Evolutionary conservation across 176 grass and related monocot genomes (phyloP).

Genomic region (Eragrostis nindensis): DNA sequence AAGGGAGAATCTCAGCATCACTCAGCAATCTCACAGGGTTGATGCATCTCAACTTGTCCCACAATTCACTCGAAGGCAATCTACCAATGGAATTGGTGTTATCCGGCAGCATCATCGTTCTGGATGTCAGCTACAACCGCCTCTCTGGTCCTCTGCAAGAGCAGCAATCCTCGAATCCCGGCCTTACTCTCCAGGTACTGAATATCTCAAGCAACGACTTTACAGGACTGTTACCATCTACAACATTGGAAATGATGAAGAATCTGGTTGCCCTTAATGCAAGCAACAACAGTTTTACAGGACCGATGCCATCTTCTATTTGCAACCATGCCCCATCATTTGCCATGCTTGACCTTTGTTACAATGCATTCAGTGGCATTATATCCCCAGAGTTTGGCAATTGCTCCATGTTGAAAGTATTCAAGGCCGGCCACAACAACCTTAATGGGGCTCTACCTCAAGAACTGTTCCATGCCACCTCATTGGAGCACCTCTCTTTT

Average conservation of each 20-base stretch:
- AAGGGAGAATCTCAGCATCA: slow-evolving; percentile 46
- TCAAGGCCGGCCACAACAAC: slow-evolving; percentile 61
- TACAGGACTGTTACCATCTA: slow-evolving; percentile 47
- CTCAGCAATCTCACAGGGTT: slow-evolving; percentile 60
- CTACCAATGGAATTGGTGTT: slow-evolving; percentile 55
- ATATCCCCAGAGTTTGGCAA: slow-evolving; percentile 57
- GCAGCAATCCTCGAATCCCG: slow-evolving; percentile 12
- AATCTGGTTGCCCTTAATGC: slow-evolving; percentile 69
- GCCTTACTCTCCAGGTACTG: slow-evolving; percentile 59
- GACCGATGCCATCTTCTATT: slow-evolving; percentile 57
- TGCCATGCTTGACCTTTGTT: slow-evolving; percentile 54
- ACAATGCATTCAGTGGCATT: slow-evolving; percentile 57
- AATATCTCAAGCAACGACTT: slow-evolving; percentile 81
- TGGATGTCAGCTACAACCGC: slow-evolving; percentile 80
- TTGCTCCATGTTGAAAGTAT: slow-evolving; percentile 59
- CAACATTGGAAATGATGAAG: slow-evolving; percentile 38
- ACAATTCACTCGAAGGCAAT: slow-evolving; percentile 46
- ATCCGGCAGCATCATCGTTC: slow-evolving; percentile 46
- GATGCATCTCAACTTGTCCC: slow-evolving; percentile 58
- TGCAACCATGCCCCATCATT: slow-evolving; percentile 54
- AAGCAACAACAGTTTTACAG: slow-evolving; percentile 80
- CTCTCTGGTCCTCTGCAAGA: slow-evolving; percentile 44
- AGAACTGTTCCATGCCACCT: slow-evolving; percentile 57
- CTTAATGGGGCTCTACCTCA: slow-evolving; percentile 55
- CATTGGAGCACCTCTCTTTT: slow-evolving; percentile 56